Evolutionary conservation across 805 yeast species (phyloP), one percentile per base, ranked within the genome.

Genomic region (Candida krabiensis): DNA sequence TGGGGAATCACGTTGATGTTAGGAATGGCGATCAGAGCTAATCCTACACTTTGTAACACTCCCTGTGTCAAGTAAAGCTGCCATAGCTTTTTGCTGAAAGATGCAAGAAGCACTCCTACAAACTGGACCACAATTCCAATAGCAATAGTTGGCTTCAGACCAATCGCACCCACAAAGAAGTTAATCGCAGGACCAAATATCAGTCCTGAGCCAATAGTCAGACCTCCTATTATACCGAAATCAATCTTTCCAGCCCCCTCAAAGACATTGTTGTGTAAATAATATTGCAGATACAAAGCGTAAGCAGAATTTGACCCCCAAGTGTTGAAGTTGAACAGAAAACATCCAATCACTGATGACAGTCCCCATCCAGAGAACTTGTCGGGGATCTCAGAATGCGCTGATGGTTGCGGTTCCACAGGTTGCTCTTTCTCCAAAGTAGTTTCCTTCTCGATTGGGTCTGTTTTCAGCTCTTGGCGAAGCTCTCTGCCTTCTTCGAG

Each of bases 291-390:
- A 47, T 79, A 81, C 4, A 84, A 71, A 19, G 87, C 83, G 53
- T 71, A 84, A 3, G 81, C 83, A 5, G 78, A 64, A 46, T 83
- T 83, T 46, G 83, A 73, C 12, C 93, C 93, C 90, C 91, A 84
- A 0, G 86, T 75, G 26, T 74, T 67, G 46, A 79, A 73, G 56
- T 78, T 77, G 28, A 78, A 61, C 4, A 77, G 35, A 19, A 69
- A 62, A 3, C 75, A 70, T 11, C 79, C 76, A 12, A 73, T 43
- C 11, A 75, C 72, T 14, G 54, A 35, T 2, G 51, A 19, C 15
- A 80, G 67, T 0, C 82, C 77, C 84, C 87, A 80, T 2, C 85
- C 87, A 40, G 76, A 72, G 2, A 88, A 88, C 30, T 79, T 82
- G 56, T 83, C 90, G 1, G 82, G 80, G 0, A 63, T 59, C 3